phyloP scores from a whole-genome alignment of 2,329 filamentous ascomycete genomes.

The Epichloe brachyelytri region DNA sequence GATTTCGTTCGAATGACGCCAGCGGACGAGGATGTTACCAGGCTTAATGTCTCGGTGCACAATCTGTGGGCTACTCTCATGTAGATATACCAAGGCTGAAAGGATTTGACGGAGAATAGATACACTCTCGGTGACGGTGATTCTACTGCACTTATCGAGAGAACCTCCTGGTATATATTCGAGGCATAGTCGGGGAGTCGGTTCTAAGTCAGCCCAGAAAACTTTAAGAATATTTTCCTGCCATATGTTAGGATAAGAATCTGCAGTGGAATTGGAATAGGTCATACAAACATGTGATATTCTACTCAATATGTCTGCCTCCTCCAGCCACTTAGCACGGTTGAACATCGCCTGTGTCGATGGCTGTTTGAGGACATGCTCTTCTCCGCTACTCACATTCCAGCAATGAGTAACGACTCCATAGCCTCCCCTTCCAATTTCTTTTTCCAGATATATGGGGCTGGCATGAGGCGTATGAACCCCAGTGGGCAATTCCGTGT shows the following conservation, averaged over 20 bases:
- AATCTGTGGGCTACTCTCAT: slow-evolving; percentile 31
- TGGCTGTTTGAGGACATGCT: slow-evolving; percentile 13
- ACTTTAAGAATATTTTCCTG: not conserved
- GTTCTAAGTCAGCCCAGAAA: not conserved
- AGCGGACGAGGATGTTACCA: slow-evolving; percentile 67
- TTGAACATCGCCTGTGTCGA: not conserved
- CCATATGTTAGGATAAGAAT: not conserved
- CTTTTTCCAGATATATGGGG: slow-evolving; percentile 6
- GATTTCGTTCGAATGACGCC: not conserved
- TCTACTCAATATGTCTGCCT: not conserved
- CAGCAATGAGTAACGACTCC: slow-evolving; percentile 10
- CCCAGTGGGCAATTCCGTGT: slow-evolving; percentile 5
- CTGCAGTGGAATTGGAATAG: not conserved
- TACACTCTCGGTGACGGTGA: slow-evolving; percentile 7
- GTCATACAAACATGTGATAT: slow-evolving; percentile 9
- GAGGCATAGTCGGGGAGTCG: slow-evolving; percentile 4
- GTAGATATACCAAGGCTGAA: slow-evolving; percentile 10
- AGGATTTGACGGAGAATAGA: slow-evolving; percentile 7
- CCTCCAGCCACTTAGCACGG: not conserved
- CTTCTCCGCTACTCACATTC: slow-evolving; percentile 12
- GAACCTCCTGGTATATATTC: slow-evolving; percentile 9
- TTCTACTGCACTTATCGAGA: slow-evolving; percentile 1
- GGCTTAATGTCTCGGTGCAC: slow-evolving; percentile 91
- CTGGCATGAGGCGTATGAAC: slow-evolving; percentile 6
- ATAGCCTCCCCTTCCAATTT: slow-evolving; percentile 8